Base-by-base conservation (phyloP, 192 early-diverging fungal species). In the Backusella luteola region DNA sequence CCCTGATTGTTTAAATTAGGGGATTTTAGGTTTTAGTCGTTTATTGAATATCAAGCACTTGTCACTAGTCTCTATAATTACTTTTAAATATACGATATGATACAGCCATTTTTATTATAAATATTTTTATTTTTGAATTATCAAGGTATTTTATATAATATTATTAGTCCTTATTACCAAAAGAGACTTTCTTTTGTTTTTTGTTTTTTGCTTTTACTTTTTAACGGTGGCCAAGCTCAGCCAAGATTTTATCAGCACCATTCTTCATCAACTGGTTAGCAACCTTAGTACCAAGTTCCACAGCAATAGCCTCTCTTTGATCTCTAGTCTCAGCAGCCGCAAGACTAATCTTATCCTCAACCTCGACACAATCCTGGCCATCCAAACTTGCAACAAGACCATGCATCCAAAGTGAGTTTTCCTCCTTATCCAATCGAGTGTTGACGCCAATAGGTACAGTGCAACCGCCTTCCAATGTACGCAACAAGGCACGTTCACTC, bases 391-490 rank as follows among this genome's bases (percentile, higher is more conserved):
- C 87, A 0, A 98, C 97, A 35, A 91, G 73, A 0, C 90, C 94
- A 69, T 76, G 83, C 73, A 98, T 75, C 23, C 34, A 52, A 38
- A 96, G 82, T 44, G 35, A 44, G 2, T 76, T 67, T 23, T 83
- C 77, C 44, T 67, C 68, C 6, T n/a, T 49, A 21, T 49, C 46
- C 84, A 89, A 91, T 71, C 71, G 71, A 1, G 93, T 89, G 73
- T 82, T 88, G 17, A 97, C 96, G 38, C 96, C 97, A 75, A 98
- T 91, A 4, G 97, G 96, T 56, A 99, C 96, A 67, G 90, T 93
- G 86, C 97, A 99, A 4, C 97, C 97, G 42, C 97, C 97, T 85
- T 99, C 95, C 29, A 99, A 83, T 36, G 81, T 86, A 32, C 92
- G 88, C 95, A 97, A 96, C 76, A 97, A 87, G 41, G 90, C 84